phyloP scores from a whole-genome alignment of 1,284 basidiomycete species.

The Heterobasidion parviporum region DNA sequence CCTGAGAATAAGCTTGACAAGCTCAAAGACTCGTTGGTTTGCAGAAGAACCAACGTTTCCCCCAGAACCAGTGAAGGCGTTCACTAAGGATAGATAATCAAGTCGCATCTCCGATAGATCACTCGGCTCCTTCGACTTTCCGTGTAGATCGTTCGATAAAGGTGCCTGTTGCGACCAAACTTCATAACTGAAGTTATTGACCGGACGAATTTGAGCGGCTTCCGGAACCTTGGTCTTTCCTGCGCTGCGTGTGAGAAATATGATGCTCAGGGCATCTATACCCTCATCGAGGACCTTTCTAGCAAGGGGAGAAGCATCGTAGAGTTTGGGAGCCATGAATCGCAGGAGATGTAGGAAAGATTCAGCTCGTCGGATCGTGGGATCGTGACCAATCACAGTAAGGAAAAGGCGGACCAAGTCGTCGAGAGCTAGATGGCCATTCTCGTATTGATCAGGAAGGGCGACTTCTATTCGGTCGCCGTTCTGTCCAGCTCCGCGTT shows the following conservation, averaged over 20 bases:
- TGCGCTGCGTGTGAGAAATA: constrained; percentile 37
- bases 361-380: constrained; percentile 55
- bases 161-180: constrained; percentile 15
- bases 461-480: constrained; percentile 34
- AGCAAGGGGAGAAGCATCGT: constrained; percentile 41
- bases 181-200: constrained; percentile 18
- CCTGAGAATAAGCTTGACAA: constrained; percentile 52
- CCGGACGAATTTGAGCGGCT: constrained; percentile 19
- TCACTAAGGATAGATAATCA: constrained; percentile 58
- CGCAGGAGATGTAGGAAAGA: constrained; percentile 61
- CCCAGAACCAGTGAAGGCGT: constrained; percentile 46
- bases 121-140: constrained; percentile 38
- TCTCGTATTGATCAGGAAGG: constrained; percentile 56
- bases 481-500: constrained; percentile 28
- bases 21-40: constrained; percentile 46
- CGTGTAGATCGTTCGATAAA: constrained; percentile 28
- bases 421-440: constrained; percentile 49
- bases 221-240: constrained; percentile 41
- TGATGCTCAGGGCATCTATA: constrained; percentile 56
- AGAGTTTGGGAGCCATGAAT: constrained; percentile 49
- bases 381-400: constrained; percentile 75
- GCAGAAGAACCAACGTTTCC: constrained; percentile 42
- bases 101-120: constrained; percentile 51
- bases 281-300: constrained; percentile 56
- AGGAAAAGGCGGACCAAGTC: constrained; percentile 68